Conservation (phyloP, 768 basidiomycete genomes). For the Termitomyces sp. region DNA sequence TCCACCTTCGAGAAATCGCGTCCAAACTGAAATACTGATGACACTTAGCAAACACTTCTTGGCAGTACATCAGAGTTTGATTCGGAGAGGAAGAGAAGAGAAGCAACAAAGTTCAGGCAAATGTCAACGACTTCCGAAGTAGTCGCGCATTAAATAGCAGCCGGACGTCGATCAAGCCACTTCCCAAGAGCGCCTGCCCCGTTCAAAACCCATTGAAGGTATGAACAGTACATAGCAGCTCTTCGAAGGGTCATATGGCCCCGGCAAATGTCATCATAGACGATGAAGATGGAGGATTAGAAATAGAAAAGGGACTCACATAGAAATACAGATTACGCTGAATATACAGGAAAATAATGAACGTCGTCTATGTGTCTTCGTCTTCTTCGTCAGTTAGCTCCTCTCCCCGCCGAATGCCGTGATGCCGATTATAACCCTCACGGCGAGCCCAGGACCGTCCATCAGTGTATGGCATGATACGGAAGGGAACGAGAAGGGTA, state of each 20-base stretch:
- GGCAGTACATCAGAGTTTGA: not conserved
- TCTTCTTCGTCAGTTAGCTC: conserved; percentile 88
- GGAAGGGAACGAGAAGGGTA: conserved; percentile 82
- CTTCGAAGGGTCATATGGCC: conserved; percentile 81
- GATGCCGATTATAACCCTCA: conserved; percentile 59
- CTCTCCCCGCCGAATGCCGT: conserved; percentile 69
- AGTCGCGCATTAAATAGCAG: conserved; percentile 18
- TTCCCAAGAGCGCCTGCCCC: conserved; percentile 36
- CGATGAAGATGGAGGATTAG: conserved; percentile 1
- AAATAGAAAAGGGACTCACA: conserved; percentile 2
- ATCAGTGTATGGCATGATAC: conserved; percentile 79
- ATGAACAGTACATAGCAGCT: not conserved
- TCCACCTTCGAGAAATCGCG: not conserved
- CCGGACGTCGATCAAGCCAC: conserved; percentile 64
- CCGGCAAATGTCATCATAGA: conserved; percentile 71
- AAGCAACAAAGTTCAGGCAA: conserved; percentile 5
- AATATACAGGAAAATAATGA: not conserved
- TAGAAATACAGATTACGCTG: not conserved
- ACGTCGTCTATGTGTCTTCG: conserved; percentile 35
- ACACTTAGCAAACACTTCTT: not conserved
- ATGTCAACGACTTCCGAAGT: not conserved
- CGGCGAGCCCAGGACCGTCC: conserved; percentile 79
- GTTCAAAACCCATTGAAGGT: not conserved
- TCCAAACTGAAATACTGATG: not conserved
- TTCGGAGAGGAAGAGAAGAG: not conserved